These are phyloP conservation scores for Nothophaeocryptopus gaeumannii DNA, from an alignment of 2,329 filamentous ascomycete species.

Conservation along the genomic window DNA sequence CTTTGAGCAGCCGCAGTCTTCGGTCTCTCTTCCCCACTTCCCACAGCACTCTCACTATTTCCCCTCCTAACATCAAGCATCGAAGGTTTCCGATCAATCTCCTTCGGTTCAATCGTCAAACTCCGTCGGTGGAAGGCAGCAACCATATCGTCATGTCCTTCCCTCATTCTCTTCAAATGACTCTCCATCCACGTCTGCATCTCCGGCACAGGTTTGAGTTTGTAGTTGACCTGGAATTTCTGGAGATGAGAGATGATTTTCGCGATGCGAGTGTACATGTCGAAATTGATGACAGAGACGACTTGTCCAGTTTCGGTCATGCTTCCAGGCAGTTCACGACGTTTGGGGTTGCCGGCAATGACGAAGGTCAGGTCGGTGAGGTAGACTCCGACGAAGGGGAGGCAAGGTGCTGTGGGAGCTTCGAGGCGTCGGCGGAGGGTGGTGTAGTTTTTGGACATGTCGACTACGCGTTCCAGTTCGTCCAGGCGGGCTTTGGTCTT, in stretches of 20 bases:
- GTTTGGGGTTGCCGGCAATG: constrained; percentile 87
- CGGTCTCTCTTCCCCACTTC: constrained; percentile 18
- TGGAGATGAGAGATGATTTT: constrained; percentile 95
- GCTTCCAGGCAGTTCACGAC: constrained; percentile 67
- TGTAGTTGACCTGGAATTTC: constrained; percentile 91
- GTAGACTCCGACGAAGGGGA: constrained; percentile 95
- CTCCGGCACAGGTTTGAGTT: constrained; percentile 76
- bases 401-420: constrained; percentile 76
- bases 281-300: constrained; percentile 89
- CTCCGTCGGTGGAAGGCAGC: constrained; percentile 78
- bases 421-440: constrained; percentile 78
- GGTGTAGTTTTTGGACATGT: constrained; percentile 87
- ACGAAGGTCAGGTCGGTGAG: constrained; percentile 94
- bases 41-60: background rate
- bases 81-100: constrained; percentile 16
- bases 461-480: constrained; percentile 76
- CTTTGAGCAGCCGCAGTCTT: constrained; percentile 17
- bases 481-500: constrained; percentile 81
- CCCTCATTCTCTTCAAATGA: constrained; percentile 74
- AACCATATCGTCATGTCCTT: constrained; percentile 59
- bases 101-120: constrained; percentile 70
- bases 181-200: constrained; percentile 89
- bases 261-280: constrained; percentile 91
- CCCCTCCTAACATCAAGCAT: background rate
- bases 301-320: constrained; percentile 58